A percentile compares a stretch with the other conserved stretches of the same genome.
phyloP scores from a whole-genome alignment of 192 early-diverging fungal species.

The Phlyctochytrium planicorne region DNA sequence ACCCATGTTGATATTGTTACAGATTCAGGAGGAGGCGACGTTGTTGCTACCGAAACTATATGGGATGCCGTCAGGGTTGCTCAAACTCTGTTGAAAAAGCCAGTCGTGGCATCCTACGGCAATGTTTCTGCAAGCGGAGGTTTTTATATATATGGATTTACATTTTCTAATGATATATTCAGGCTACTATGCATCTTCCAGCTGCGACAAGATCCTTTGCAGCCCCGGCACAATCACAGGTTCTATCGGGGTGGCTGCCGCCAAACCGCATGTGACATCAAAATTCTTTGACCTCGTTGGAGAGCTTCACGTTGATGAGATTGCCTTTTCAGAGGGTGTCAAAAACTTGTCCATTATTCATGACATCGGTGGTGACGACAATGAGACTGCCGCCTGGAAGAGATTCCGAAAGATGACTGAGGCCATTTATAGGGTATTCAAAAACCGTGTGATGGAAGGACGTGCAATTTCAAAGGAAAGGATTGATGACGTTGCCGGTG shows the following conservation, averaged over 20 bases:
- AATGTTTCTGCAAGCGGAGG: background rate
- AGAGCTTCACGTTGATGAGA: slow-evolving; percentile 55
- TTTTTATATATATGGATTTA: too few species aligned
- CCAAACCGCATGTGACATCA: slow-evolving; percentile 53
- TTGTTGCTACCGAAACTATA: slow-evolving; percentile 66
- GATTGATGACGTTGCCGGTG: slow-evolving; percentile 58
- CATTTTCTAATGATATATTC: background rate
- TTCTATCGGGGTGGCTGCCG: slow-evolving; percentile 67
- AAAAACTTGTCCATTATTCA: slow-evolving; percentile 46
- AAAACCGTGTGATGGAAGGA: slow-evolving; percentile 55
- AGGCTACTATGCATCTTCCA: slow-evolving; percentile 59
- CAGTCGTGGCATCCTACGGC: slow-evolving; percentile 42
- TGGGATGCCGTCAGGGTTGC: slow-evolving; percentile 56
- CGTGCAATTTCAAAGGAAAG: slow-evolving; percentile 50
- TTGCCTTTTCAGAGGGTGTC: slow-evolving; percentile 48
- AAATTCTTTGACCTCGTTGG: slow-evolving; percentile 60
- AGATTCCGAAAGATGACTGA: slow-evolving; percentile 48
- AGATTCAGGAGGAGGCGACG: slow-evolving; percentile 70
- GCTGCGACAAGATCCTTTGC: slow-evolving; percentile 59
- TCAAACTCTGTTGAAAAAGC: slow-evolving; percentile 57
- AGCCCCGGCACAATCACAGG: slow-evolving; percentile 69
- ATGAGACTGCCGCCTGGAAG: slow-evolving; percentile 32
- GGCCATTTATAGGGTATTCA: slow-evolving; percentile 55
- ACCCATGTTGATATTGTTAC: slow-evolving; percentile 15
- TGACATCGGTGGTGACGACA: slow-evolving; percentile 39